Conservation (phyloP, 345 rosid genomes). For the Diplotaxis tenuifolia region DNA sequence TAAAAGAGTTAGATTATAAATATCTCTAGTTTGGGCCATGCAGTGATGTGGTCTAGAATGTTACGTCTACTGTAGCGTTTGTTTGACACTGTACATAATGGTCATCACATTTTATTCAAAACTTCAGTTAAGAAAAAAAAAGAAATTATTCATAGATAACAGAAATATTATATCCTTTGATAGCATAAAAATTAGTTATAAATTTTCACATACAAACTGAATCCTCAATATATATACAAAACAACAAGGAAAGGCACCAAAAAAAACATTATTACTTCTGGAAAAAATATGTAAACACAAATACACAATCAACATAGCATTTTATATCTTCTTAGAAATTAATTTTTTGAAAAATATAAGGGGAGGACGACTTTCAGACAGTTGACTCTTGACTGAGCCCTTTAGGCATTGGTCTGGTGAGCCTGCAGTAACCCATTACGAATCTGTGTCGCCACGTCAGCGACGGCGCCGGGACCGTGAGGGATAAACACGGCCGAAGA, state of each 20-base stretch:
- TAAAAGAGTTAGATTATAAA: background rate
- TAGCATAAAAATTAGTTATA: background rate
- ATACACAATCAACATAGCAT: background rate
- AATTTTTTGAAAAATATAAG: background rate
- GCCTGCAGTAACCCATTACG: slow-evolving; percentile 43
- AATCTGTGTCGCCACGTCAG: slow-evolving; percentile 41
- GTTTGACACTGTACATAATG: background rate
- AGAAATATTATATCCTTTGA: background rate
- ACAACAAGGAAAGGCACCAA: background rate
- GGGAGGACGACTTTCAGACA: background rate
- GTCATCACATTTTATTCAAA: background rate
- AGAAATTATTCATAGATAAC: no score
- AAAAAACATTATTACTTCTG: background rate
- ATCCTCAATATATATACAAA: background rate
- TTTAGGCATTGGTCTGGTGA: background rate
- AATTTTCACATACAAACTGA: slow-evolving; percentile 8
- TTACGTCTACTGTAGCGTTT: background rate
- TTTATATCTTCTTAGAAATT: background rate
- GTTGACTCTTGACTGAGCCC: slow-evolving; percentile 10
- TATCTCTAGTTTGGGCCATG: background rate
- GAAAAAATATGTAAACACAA: background rate
- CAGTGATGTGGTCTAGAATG: background rate
- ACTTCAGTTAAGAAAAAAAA: background rate
- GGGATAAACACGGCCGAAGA: slow-evolving; percentile 39
- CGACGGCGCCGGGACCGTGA: slow-evolving; percentile 42